These are phyloP conservation scores for Nemania sp. DNA, from an alignment of 2,329 filamentous ascomycete genomes.

Conservation along the genomic window DNA sequence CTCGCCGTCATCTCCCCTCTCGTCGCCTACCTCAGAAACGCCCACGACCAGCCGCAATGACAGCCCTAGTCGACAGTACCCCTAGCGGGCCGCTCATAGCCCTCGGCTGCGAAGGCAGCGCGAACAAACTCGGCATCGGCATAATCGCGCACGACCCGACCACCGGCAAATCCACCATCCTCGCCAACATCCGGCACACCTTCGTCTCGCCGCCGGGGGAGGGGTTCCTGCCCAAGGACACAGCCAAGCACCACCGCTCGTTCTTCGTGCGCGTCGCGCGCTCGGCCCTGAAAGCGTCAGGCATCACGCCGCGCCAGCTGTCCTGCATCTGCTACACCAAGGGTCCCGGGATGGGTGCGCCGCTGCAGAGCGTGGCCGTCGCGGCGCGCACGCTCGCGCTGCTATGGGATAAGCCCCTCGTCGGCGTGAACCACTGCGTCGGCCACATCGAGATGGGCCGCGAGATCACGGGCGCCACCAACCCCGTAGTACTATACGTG, in stretches of 20 bases:
- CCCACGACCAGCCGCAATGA: conserved; percentile 26
- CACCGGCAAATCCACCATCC: conserved; percentile 72
- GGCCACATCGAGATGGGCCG: conserved; percentile 99
- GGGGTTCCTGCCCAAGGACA: conserved; percentile 97
- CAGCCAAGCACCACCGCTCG: conserved; percentile 87
- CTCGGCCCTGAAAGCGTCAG: conserved; percentile 78
- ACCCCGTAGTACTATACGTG: conserved; percentile 96
- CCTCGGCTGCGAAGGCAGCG: conserved; percentile 84
- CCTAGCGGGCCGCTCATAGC: conserved; percentile 58
- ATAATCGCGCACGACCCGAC: conserved; percentile 81
- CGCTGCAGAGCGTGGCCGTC: conserved; percentile 86
- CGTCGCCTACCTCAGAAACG: neutral
- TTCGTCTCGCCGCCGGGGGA: conserved; percentile 92
- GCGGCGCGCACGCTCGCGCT: conserved; percentile 84
- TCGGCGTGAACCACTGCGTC: conserved; percentile 98
- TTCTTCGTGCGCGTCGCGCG: conserved; percentile 88
- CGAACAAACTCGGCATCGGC: conserved; percentile 97
- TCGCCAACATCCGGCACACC: conserved; percentile 94
- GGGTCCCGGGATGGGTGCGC: conserved; percentile 96
- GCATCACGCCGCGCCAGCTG: conserved; percentile 72
- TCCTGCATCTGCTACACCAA: conserved; percentile 96
- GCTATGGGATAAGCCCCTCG: conserved; percentile 88
- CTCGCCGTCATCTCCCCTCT: conserved; percentile 4
- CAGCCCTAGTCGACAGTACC: neutral
- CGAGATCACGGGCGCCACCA: conserved; percentile 86